Conservation (phyloP, 768 basidiomycete genomes). For the Mycena rebaudengoi region DNA sequence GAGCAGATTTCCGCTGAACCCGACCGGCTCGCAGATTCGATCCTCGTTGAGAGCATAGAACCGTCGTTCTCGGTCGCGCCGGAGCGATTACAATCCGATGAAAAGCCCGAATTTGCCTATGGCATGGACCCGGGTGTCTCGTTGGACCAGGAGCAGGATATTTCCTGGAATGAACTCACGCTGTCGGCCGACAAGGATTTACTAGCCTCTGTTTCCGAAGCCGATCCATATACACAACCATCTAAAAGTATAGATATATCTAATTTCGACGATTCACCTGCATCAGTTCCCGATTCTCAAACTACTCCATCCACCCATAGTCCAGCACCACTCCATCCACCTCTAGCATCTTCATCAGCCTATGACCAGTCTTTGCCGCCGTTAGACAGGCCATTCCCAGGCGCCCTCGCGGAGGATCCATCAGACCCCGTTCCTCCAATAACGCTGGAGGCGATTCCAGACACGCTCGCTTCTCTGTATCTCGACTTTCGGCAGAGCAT, state of each 20-base stretch:
- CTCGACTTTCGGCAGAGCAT: slow-evolving; percentile 57
- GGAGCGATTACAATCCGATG: no score
- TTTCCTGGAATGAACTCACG: no score
- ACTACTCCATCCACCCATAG: not conserved
- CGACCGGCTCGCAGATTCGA: no score
- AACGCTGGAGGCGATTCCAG: slow-evolving; percentile 15
- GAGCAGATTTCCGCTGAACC: slow-evolving; percentile 23
- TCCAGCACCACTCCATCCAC: not conserved
- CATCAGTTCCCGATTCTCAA: not conserved
- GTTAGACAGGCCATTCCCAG: slow-evolving; percentile 20
- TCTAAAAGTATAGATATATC: no score
- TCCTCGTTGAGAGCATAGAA: no score
- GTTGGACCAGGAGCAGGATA: no score
- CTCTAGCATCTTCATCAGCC: not conserved
- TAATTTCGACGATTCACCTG: no score
- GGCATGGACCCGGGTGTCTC: no score
- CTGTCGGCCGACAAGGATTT: not conserved
- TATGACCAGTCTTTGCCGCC: not conserved
- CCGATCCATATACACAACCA: no score
- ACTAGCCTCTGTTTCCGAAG: not conserved
- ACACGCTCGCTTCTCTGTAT: slow-evolving; percentile 56
- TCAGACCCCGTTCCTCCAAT: not conserved
- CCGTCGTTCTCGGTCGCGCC: no score
- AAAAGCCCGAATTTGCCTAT: no score
- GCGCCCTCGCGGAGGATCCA: not conserved